A percentile compares a stretch with the other conserved stretches of the same genome.
phyloP scores from a whole-genome alignment of 2,329 filamentous ascomycete species.

The Colletotrichum sansevieriae region DNA sequence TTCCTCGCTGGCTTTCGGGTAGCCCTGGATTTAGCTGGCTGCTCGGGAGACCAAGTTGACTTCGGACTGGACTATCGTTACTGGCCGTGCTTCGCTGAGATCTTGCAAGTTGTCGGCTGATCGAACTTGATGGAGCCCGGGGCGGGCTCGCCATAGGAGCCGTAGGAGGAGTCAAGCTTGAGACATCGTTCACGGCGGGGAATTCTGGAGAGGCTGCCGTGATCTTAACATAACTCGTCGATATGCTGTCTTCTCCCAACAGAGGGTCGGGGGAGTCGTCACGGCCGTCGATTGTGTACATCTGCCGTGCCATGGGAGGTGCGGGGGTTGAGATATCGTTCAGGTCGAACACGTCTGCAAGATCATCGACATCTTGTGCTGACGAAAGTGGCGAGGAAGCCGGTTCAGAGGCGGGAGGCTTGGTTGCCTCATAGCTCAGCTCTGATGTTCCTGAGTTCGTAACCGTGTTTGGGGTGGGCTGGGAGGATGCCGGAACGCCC shows the following conservation, averaged over 20 bases:
- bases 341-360: conserved; percentile 42
- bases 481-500: conserved; percentile 53
- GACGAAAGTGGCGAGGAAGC: conserved; percentile 54
- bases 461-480: neutral
- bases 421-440: neutral
- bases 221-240: conserved; percentile 53
- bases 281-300: conserved; percentile 3
- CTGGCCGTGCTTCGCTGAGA: neutral
- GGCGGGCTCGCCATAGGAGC: conserved; percentile 22
- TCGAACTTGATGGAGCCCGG: conserved; percentile 5
- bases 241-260: conserved; percentile 51
- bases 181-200: conserved; percentile 29
- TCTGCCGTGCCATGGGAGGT: conserved; percentile 1
- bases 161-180: conserved; percentile 4
- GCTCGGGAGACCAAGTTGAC: neutral
- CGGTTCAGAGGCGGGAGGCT: conserved; percentile 32
- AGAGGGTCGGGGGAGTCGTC: conserved; percentile 35
- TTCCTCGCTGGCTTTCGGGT: neutral
- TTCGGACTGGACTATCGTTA: neutral
- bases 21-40: neutral
- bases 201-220: conserved; percentile 50
- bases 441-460: neutral
- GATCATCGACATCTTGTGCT: conserved; percentile 47
- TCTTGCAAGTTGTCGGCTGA: neutral
- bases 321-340: neutral